Evolutionary conservation across 1,284 basidiomycete species (phyloP).

Genomic region (Malassezia yamatoensis): DNA sequence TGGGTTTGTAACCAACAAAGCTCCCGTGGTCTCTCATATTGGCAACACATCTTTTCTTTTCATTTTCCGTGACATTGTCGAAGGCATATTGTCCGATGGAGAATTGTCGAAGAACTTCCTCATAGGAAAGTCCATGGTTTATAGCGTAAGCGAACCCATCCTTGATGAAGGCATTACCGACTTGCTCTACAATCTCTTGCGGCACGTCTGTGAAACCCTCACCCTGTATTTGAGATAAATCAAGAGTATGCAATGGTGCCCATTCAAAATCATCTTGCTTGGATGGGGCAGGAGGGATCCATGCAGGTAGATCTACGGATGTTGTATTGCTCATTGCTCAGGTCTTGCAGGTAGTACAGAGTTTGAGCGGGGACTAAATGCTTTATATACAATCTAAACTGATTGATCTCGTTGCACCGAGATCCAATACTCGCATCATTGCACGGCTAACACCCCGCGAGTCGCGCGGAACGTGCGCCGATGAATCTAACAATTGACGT

Average conservation of each 20-base stretch:
- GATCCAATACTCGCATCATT: no score
- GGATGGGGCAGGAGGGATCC: slow-evolving; percentile 34
- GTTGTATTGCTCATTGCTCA: neutral
- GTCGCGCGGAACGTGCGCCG: no score
- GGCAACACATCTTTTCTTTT: slow-evolving; percentile 40
- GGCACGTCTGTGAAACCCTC: slow-evolving; percentile 36
- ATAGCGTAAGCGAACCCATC: slow-evolving; percentile 45
- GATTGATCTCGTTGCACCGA: no score
- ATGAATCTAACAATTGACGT: no score
- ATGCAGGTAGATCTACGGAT: slow-evolving; percentile 23
- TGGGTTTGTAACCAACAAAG: slow-evolving; percentile 50
- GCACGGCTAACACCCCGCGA: no score
- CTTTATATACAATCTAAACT: no score
- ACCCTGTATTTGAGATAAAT: slow-evolving; percentile 35
- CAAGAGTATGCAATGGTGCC: slow-evolving; percentile 42
- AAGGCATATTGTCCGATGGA: slow-evolving; percentile 45
- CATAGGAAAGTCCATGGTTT: slow-evolving; percentile 42
- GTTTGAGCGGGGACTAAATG: neutral
- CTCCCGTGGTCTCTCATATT: slow-evolving; percentile 35
- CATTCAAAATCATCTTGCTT: slow-evolving; percentile 37
- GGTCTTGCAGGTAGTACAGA: neutral
- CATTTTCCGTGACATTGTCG: slow-evolving; percentile 28
- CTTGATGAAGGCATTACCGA: slow-evolving; percentile 34
- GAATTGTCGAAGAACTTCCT: slow-evolving; percentile 41
- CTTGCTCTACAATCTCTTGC: slow-evolving; percentile 25